Conservation (phyloP, 148 eudicot species). For the Heliamphora exappendiculata region DNA sequence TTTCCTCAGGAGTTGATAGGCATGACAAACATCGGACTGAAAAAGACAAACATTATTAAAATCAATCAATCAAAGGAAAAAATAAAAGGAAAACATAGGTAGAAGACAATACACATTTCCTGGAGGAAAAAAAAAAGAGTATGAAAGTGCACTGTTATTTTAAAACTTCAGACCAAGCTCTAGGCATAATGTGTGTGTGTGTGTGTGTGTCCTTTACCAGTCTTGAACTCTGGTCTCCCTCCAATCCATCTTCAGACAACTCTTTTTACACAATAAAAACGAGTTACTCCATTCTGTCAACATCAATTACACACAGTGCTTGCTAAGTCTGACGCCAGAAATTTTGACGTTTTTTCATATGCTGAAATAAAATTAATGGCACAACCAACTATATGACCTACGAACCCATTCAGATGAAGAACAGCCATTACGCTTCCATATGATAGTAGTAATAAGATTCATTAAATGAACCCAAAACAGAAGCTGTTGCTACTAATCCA, state of each 20-base stretch:
- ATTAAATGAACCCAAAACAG: background rate
- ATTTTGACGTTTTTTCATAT: background rate
- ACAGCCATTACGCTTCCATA: background rate
- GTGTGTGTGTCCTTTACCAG: too few species aligned
- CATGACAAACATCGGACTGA: slow-evolving; percentile 71
- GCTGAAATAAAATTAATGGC: background rate
- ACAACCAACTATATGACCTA: background rate
- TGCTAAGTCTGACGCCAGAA: background rate
- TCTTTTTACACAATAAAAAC: background rate
- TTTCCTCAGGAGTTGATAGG: slow-evolving; percentile 52
- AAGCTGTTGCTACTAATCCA: background rate
- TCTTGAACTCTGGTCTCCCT: too few species aligned
- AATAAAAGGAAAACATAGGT: background rate
- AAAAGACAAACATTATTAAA: background rate
- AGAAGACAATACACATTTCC: background rate
- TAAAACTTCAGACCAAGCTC: background rate
- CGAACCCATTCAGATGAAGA: background rate
- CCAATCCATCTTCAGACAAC: too few species aligned
- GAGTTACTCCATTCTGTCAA: background rate
- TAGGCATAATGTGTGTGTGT: too few species aligned
- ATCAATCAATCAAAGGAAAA: background rate
- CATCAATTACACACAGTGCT: background rate
- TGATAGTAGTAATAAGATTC: background rate
- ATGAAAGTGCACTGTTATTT: background rate
- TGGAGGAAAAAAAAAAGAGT: background rate